A percentile compares a stretch with the other conserved stretches of the same genome.
These are phyloP conservation scores for Sicyos edulis DNA, from an alignment of 306 rosid species.

Conservation along the genomic window DNA sequence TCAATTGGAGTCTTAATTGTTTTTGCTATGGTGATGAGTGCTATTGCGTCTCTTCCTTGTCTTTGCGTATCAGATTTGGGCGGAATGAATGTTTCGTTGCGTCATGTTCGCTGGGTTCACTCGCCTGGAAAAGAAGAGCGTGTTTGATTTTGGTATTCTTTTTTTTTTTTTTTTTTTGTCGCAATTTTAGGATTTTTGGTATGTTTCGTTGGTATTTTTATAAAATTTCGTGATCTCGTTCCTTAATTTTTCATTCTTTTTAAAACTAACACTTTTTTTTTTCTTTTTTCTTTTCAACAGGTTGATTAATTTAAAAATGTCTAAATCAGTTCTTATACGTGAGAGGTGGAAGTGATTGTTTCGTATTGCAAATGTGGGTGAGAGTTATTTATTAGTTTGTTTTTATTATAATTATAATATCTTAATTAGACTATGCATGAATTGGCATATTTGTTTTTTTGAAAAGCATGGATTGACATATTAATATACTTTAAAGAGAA, in stretches of 20 bases:
- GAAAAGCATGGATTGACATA: too few relatives aligned
- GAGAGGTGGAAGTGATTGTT: background rate
- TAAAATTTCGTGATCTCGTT: background rate
- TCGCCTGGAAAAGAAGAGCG: conserved; percentile 11
- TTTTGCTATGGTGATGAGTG: background rate
- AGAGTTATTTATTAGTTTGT: too few relatives aligned
- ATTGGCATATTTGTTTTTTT: too few relatives aligned
- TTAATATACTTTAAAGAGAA: too few relatives aligned
- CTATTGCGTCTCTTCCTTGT: background rate
- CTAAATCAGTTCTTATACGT: background rate
- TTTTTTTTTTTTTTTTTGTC: too few relatives aligned
- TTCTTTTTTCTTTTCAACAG: background rate
- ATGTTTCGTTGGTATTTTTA: too few relatives aligned
- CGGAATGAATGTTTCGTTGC: conserved; percentile 15
- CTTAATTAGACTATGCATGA: too few relatives aligned
- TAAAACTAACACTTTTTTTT: too few relatives aligned
- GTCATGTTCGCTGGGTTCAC: conserved; percentile 18
- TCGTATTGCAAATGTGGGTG: background rate
- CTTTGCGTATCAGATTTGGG: background rate
- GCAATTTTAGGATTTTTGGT: background rate
- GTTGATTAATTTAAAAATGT: background rate
- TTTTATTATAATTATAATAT: too few relatives aligned
- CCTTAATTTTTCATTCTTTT: background rate
- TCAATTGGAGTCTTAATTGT: background rate
- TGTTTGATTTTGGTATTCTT: background rate